These are phyloP conservation scores for Brassica balearica DNA, from an alignment of 441 rosid genomes.

Conservation along the genomic window DNA sequence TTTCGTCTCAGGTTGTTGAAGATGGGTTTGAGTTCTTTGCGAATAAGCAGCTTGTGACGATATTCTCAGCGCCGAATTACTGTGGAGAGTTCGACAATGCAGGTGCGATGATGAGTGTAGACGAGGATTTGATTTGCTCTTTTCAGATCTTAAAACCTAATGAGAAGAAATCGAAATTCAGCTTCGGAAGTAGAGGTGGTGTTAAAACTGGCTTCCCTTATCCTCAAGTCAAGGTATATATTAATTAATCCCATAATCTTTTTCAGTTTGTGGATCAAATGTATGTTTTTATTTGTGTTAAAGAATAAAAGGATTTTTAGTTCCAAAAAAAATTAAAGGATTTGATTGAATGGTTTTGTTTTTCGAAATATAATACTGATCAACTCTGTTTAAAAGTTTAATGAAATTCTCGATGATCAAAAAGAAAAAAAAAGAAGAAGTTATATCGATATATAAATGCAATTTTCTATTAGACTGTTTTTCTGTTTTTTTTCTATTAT, in stretches of 20 bases:
- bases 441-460: too few relatives aligned
- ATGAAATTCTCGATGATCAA: too few relatives aligned
- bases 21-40: constrained; percentile 75
- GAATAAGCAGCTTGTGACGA: constrained; percentile 56
- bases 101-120: constrained; percentile 71
- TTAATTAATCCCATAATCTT: constrained; percentile 1
- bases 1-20: constrained; percentile 59
- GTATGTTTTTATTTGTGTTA: too few relatives aligned
- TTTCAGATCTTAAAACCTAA: constrained; percentile 63
- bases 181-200: constrained; percentile 51
- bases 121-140: constrained; percentile 56
- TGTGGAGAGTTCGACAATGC: constrained; percentile 70
- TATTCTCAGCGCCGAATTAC: constrained; percentile 71
- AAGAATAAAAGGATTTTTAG: too few relatives aligned
- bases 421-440: too few relatives aligned
- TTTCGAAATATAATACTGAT: too few relatives aligned
- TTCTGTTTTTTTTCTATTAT: too few relatives aligned
- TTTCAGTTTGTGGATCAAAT: neutral
- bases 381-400: too few relatives aligned
- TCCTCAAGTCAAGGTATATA: constrained; percentile 59
- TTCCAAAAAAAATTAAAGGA: too few relatives aligned
- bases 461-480: too few relatives aligned
- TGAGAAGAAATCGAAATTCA: constrained; percentile 57
- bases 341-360: too few relatives aligned
- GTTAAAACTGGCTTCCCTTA: constrained; percentile 43